phyloP scores from a whole-genome alignment of 768 basidiomycete species.

The Mycena rebaudengoi region DNA sequence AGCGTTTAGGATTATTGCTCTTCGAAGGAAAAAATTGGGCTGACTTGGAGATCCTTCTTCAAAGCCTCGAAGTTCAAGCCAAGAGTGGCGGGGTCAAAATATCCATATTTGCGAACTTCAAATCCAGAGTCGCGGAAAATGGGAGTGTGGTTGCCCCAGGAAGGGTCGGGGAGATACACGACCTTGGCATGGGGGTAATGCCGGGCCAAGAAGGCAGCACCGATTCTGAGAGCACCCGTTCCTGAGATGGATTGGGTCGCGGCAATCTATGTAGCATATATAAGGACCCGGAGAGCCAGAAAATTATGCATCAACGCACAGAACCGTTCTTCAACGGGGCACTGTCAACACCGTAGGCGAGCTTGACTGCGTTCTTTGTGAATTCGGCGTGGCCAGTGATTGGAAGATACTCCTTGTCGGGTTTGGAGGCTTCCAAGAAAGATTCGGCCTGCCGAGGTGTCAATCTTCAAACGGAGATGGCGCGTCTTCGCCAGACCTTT shows the following conservation, averaged over 20 bases:
- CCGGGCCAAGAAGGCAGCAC: conserved; percentile 88
- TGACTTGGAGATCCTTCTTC: conserved; percentile 84
- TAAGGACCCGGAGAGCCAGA: no score
- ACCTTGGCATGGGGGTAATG: conserved; percentile 88
- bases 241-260: conserved; percentile 96
- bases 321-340: conserved; percentile 73
- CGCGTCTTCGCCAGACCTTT: conserved; percentile 56
- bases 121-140: conserved; percentile 95
- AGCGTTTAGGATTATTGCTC: conserved; percentile 9
- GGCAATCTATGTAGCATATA: conserved; percentile 63
- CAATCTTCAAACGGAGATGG: not conserved
- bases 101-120: conserved; percentile 91
- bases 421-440: conserved; percentile 64
- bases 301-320: conserved; percentile 52
- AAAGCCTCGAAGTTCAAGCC: conserved; percentile 93
- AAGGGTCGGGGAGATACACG: conserved; percentile 92
- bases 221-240: conserved; percentile 96
- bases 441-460: conserved; percentile 72
- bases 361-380: conserved; percentile 84
- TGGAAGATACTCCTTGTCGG: conserved; percentile 96
- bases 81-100: conserved; percentile 92
- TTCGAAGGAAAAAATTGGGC: conserved; percentile 24
- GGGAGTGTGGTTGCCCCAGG: conserved; percentile 97
- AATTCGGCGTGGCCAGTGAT: conserved; percentile 92
- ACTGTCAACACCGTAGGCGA: conserved; percentile 91